Conservation (phyloP, 2,329 filamentous ascomycete species). For the Pseudocercospora ulei region DNA sequence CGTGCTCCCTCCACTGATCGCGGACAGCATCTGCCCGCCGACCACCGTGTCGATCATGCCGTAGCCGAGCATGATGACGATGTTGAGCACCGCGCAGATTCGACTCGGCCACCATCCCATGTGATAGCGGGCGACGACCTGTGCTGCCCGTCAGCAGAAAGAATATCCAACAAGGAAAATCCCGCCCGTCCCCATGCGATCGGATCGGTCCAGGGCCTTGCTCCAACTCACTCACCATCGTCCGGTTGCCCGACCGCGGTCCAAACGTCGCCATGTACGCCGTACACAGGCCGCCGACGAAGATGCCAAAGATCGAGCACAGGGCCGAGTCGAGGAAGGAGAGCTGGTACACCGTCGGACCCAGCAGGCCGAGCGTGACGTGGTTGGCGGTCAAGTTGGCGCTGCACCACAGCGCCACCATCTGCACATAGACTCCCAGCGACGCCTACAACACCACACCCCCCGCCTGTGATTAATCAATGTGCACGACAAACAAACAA, state of each 20-base stretch:
- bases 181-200: too few relatives aligned
- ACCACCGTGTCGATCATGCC: slow-evolving; percentile 51
- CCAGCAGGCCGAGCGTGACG: slow-evolving; percentile 38
- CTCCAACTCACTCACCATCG: slow-evolving; percentile 36
- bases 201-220: too few relatives aligned
- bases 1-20: slow-evolving; percentile 45
- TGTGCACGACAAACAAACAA: too few relatives aligned
- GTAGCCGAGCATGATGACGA: slow-evolving; percentile 51
- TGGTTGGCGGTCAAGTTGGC: slow-evolving; percentile 32
- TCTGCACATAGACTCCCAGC: slow-evolving; percentile 14
- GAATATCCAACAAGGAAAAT: too few relatives aligned
- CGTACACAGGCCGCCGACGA: slow-evolving; percentile 39
- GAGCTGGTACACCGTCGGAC: slow-evolving; percentile 37
- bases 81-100: slow-evolving; percentile 46
- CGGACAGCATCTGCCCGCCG: slow-evolving; percentile 52
- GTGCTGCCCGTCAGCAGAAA: slow-evolving; percentile 15
- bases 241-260: slow-evolving; percentile 45
- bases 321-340: slow-evolving; percentile 42
- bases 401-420: slow-evolving; percentile 20
- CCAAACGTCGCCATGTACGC: slow-evolving; percentile 46
- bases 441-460: background rate
- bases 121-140: slow-evolving; percentile 42
- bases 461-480: too few relatives aligned
- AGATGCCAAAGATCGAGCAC: slow-evolving; percentile 40
- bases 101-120: slow-evolving; percentile 51